phyloP scores from a whole-genome alignment of 345 rosid genomes.

The Cardamine occulta region DNA sequence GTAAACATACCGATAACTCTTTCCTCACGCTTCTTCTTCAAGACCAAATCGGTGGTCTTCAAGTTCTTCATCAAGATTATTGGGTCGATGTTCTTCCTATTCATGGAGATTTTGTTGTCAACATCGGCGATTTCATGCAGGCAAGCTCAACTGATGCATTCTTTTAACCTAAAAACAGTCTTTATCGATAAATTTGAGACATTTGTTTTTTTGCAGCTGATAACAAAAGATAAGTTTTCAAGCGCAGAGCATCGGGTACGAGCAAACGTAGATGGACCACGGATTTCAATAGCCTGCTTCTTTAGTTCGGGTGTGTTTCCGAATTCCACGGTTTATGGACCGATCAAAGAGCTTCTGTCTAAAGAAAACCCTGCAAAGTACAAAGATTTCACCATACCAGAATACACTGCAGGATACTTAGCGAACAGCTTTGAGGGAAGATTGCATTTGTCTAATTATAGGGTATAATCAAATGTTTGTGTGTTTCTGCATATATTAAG shows the following conservation, averaged over 20 bases:
- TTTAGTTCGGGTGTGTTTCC: constrained; percentile 19
- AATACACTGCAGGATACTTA: constrained; percentile 30
- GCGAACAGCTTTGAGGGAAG: not conserved
- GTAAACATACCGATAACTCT: constrained; percentile 42
- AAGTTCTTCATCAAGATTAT: constrained; percentile 41
- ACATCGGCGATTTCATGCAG: constrained; percentile 48
- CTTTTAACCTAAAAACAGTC: not conserved
- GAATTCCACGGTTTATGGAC: constrained; percentile 27
- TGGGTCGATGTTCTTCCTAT: constrained; percentile 46
- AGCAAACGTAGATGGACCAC: constrained; percentile 16
- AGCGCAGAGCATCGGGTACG: constrained; percentile 41
- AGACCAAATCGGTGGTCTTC: constrained; percentile 51
- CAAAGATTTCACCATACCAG: constrained; percentile 29
- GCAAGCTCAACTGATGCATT: constrained; percentile 11
- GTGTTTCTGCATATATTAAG: too few relatives aligned
- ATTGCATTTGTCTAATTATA: constrained; percentile 6
- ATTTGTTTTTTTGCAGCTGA: constrained; percentile 15
- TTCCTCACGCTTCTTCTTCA: constrained; percentile 46
- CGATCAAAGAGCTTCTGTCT: constrained; percentile 32
- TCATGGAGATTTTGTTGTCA: constrained; percentile 45
- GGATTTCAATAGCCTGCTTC: constrained; percentile 38
- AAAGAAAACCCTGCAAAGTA: constrained; percentile 33
- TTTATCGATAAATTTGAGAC: not conserved
- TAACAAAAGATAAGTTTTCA: constrained; percentile 35
- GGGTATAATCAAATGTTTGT: not conserved